These are phyloP conservation scores for Scytalidium lignicola DNA, from an alignment of 2,329 filamentous ascomycete species.

Conservation along the genomic window DNA sequence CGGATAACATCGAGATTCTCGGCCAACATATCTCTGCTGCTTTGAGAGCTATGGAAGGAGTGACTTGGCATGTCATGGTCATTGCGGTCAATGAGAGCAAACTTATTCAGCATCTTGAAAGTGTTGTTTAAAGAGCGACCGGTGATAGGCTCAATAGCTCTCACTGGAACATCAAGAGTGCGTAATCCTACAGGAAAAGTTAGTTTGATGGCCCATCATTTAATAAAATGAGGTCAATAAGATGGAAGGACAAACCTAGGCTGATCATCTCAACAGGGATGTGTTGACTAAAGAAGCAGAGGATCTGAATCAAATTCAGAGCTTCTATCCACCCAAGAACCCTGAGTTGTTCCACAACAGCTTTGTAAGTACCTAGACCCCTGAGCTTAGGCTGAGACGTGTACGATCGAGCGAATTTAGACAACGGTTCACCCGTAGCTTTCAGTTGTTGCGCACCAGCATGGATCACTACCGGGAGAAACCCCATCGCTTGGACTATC, in stretches of 20 bases:
- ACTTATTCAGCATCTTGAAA: slow-evolving; percentile 44
- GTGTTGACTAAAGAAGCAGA: slow-evolving; percentile 61
- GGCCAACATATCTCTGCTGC: slow-evolving; percentile 37
- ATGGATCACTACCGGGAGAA: slow-evolving; percentile 63
- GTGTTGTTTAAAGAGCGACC: slow-evolving; percentile 37
- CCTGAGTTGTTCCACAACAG: slow-evolving; percentile 45
- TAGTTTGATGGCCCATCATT: slow-evolving; percentile 6
- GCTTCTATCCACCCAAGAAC: slow-evolving; percentile 45
- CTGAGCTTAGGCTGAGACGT: slow-evolving; percentile 50
- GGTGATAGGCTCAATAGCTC: slow-evolving; percentile 32
- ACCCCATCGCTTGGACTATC: slow-evolving; percentile 57
- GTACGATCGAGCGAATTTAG: slow-evolving; percentile 55
- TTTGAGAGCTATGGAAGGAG: slow-evolving; percentile 25
- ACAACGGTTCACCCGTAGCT: slow-evolving; percentile 54
- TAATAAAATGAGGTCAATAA: background rate
- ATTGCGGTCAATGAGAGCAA: slow-evolving; percentile 46
- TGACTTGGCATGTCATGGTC: slow-evolving; percentile 31
- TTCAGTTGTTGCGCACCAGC: slow-evolving; percentile 58
- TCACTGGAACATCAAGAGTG: slow-evolving; percentile 43
- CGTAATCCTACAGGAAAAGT: slow-evolving; percentile 35
- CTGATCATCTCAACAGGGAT: slow-evolving; percentile 62
- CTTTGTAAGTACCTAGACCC: slow-evolving; percentile 41
- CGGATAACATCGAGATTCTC: slow-evolving; percentile 46
- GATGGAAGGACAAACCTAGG: slow-evolving; percentile 41
- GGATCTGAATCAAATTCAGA: slow-evolving; percentile 57